Base-by-base conservation (phyloP, 2,329 filamentous ascomycete species). In the Apiospora aurea region DNA sequence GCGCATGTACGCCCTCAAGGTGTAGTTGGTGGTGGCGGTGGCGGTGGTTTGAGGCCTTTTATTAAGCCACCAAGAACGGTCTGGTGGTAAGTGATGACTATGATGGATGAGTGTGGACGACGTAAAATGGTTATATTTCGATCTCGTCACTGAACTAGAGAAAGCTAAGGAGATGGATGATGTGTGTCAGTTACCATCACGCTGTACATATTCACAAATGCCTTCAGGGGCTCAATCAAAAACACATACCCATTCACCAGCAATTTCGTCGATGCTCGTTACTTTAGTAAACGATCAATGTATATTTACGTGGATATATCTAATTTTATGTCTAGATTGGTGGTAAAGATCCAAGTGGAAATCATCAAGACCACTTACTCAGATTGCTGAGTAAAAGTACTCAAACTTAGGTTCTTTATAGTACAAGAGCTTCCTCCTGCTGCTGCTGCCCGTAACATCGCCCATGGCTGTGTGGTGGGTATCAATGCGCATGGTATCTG, bases 1-100 rank as follows among this genome's bases (percentile, higher is more conserved):
- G 29, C 88, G 90, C 77, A 92, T 92, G 81, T 97, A 95, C 82
- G 95, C 94, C 1, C 81, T 97, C 76, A 90, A 88, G 76, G 89
- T 90, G 10, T 69, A 47, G 24, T 24, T 14, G 18, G 26, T 26
- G 13, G 51, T 18, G 49, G 21, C n/a, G 49, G 13, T 29, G 26
- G 26, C 26, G 26, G 26, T 29, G 26, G 26, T 29, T 29, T 29
- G 26, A 2, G 26, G 26, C 2, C 34, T 38, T 38, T 8, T 38
- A 38, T 38, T 38, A 6, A 38, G 34, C 7, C 34, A 38, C 34
- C 7, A 38, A 5, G 7, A 38, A 5, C 6, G 34, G 34, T 38
- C 7, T 5, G 34, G 34, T 38, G 34, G 34, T 38, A 38, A 8
- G 34, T 38, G 34, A 1, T 38, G 34, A 38, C 34, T 38, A 38